Evolutionary conservation across 257 asterid genomes (phyloP).

Genomic region (Salvia hispanica): DNA sequence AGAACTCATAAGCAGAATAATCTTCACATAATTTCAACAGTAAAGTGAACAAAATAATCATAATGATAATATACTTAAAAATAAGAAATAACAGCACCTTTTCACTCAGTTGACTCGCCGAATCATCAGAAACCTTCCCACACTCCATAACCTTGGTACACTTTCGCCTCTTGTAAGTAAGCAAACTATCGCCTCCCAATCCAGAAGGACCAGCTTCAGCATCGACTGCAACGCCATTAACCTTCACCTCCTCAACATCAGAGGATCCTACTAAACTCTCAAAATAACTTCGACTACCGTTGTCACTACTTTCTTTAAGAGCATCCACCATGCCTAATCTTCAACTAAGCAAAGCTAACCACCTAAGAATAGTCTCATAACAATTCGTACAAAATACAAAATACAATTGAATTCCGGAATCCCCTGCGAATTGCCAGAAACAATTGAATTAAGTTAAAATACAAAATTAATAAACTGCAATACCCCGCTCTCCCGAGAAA

Average conservation of each 20-base stretch:
- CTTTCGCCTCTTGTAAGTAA: constrained; percentile 79
- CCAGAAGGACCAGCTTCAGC: constrained; percentile 39
- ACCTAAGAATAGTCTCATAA: constrained; percentile 32
- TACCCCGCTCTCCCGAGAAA: not conserved
- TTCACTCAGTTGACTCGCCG: constrained; percentile 39
- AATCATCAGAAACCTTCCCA: not conserved
- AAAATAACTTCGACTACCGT: constrained; percentile 33
- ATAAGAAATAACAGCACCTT: constrained; percentile 45
- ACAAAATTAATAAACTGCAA: constrained; percentile 15
- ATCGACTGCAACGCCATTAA: constrained; percentile 41
- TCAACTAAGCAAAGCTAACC: constrained; percentile 32
- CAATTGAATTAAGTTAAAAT: not conserved
- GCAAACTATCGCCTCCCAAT: constrained; percentile 41
- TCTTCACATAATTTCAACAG: not conserved
- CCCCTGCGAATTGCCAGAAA: constrained; percentile 28
- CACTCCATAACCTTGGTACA: constrained; percentile 29
- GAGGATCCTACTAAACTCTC: constrained; percentile 26
- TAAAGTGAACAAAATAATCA: constrained; percentile 1
- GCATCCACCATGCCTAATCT: constrained; percentile 48
- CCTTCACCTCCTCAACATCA: constrained; percentile 35
- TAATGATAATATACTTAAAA: not conserved
- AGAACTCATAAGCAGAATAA: not conserved
- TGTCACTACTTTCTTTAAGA: constrained; percentile 37
- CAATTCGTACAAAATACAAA: no score
- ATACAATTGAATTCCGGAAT: constrained; percentile 15